Percentiles rank a stretch among this genome's conserved stretches.
These are phyloP conservation scores for Dipteronia dyeriana DNA, from an alignment of 345 rosid genomes.

Conservation along the genomic window DNA sequence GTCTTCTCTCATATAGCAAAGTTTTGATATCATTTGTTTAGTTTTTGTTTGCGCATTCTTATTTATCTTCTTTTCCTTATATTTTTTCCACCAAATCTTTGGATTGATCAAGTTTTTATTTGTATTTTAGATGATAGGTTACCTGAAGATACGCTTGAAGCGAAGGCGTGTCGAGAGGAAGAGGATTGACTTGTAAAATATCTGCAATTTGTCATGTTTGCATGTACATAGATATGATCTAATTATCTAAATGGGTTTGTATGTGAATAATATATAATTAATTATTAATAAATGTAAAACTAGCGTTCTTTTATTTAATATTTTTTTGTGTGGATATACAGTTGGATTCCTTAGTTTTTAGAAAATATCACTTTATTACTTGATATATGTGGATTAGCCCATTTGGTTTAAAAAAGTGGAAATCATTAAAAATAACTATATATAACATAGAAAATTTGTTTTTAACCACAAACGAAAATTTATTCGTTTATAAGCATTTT, in stretches of 20 bases:
- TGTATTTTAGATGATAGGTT: conserved; percentile 15
- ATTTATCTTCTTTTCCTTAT: neutral
- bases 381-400: too few species aligned
- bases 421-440: too few species aligned
- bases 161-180: neutral
- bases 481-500: too few species aligned
- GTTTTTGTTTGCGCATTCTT: neutral
- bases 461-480: too few species aligned
- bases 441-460: too few species aligned
- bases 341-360: too few species aligned
- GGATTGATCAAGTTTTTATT: neutral
- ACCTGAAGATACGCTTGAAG: neutral
- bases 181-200: neutral
- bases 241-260: neutral
- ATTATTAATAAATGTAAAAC: neutral
- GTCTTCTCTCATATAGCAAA: neutral
- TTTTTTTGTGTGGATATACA: neutral
- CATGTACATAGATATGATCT: neutral
- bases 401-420: too few species aligned
- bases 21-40: neutral
- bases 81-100: neutral
- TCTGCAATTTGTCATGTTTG: neutral
- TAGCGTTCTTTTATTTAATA: neutral
- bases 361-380: too few species aligned
- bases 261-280: neutral